Evolutionary conservation across 139 green algal genomes (phyloP), one percentile per base, ranked within the genome.

Genomic region (Astrephomene gubernaculifera): DNA sequence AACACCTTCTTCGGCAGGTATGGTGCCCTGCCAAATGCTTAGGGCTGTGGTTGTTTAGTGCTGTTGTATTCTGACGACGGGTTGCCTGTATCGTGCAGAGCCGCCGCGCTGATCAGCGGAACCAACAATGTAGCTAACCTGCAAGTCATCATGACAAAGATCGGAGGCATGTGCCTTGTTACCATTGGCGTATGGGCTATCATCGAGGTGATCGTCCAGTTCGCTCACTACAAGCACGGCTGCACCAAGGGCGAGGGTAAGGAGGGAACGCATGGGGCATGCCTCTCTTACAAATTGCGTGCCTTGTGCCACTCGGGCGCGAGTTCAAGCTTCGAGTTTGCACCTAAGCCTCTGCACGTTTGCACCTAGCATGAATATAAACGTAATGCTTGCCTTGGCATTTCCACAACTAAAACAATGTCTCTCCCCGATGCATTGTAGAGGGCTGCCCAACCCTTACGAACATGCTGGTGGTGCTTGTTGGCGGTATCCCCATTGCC

Each of bases 401-500:
- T n/a, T n/a, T n/a, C n/a, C n/a, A n/a, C n/a, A n/a, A n/a, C n/a
- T n/a, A n/a, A n/a, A n/a, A n/a, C n/a, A n/a, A n/a, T n/a, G n/a
- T n/a, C n/a, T 72, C 0, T 49, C n/a, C 65, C 35, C 43, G 29
- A 25, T 70, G 29, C 63, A 70, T 25, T 14, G 86, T 91, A 95
- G 94, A 92, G 57, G 87, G 80, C 45, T 97, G 95, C 90, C 93
- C 95, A 54, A 96, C 93, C 0, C 90, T 98, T 61, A 94, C 89
- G 79, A 98, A 97, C 89, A 94, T 97, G 86, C 92, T 98, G 35
- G 95, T 98, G 33, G 94, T 98, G 83, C 92, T 98, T 43, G 95
- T 98, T 38, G 96, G 95, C 33, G 95, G 94, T 74, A 97, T 98
- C 71, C 96, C 96, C 68, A 98, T 98, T 81, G 96, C 96, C 90